A percentile compares a stretch with the other conserved stretches of the same genome.
phyloP scores from a whole-genome alignment of 2,329 filamentous ascomycete species.

The Colletotrichum filicis region DNA sequence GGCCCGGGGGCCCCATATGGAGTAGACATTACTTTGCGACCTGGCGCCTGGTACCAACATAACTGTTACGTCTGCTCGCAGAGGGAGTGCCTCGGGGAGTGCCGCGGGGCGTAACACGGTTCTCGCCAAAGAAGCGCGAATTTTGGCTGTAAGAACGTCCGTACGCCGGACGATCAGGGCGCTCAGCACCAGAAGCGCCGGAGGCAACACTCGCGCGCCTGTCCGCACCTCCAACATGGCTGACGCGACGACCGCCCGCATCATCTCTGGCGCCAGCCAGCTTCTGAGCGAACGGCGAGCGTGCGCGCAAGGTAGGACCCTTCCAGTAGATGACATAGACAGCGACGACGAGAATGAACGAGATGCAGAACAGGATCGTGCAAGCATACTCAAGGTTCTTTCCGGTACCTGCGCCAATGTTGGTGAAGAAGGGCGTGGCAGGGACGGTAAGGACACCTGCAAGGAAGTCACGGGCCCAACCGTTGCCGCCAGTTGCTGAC shows the following conservation, averaged over 20 bases:
- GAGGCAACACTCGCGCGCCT: not conserved
- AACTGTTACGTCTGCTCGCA: conserved; percentile 43
- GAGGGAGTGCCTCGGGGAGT: conserved; percentile 51
- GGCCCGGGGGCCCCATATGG: not conserved
- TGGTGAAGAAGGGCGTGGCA: conserved; percentile 71
- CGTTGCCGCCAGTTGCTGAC: conserved; percentile 81
- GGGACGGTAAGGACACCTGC: conserved; percentile 78
- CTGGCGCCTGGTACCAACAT: not conserved
- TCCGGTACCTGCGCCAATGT: conserved; percentile 60
- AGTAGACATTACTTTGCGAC: not conserved
- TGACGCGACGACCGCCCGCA: not conserved
- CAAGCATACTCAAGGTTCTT: conserved; percentile 68
- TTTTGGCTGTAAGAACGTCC: conserved; percentile 48
- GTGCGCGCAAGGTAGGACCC: conserved; percentile 67
- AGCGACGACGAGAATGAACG: conserved; percentile 68
- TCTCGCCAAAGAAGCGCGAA: conserved; percentile 54
- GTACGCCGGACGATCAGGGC: conserved; percentile 9
- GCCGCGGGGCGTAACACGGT: conserved; percentile 49
- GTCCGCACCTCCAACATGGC: not conserved
- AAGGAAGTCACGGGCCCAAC: conserved; percentile 78
- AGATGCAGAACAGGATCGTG: conserved; percentile 72
- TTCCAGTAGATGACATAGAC: conserved; percentile 76
- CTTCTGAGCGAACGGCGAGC: conserved; percentile 73
- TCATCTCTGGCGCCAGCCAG: conserved; percentile 56
- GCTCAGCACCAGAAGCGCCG: conserved; percentile 38